Base-by-base conservation (phyloP, 345 rosid species). In the Excoecaria agallocha region DNA sequence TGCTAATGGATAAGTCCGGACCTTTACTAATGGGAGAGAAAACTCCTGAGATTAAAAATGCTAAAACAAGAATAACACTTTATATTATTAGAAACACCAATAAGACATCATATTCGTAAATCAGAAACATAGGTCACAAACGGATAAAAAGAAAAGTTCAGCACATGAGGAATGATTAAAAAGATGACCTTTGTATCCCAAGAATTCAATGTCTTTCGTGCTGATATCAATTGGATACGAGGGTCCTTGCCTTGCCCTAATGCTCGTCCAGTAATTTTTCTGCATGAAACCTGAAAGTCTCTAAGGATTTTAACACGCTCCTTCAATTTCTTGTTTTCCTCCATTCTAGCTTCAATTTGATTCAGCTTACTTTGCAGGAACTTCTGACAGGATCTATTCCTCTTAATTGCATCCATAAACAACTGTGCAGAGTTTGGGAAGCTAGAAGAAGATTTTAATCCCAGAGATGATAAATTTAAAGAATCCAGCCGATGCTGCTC, bases 371-470 rank as follows among this genome's bases (percentile, higher is more conserved):
- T 78, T 75, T 91, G 80, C 19, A 90, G 77, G 55, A 91, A 87
- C 83, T 79, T 93, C 87, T 95, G 99, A 64, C 82, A 89, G 3
- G 90, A 82, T 76, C 98, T 89, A 76, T 95, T 95, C 90, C 57
- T 93, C 85, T 87, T 87, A 76, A 95, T 87, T 30, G 97, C 93
- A 69, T 84, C 91, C 77, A 93, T 74, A 72, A 93, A 86, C 66
- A 83, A 68, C 74, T 82, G 89, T 30, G 93, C 98, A 25, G 91
- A 80, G 77, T 88, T 87, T 59, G 94, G 97, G 73, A 90, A 92
- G 76, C 81, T 87, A 50, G 91, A 81, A 68, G 76, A 68, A 57
- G 77, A 16, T 52, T 38, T 74, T 15, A 41, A 48, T 51, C 78
- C 80, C 76, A 71, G 20, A 65, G 64, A 73, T 45, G 89, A 79